Evolutionary conservation across 208 protist species (phyloP).

Genomic region (Leishmania tarentolae): DNA sequence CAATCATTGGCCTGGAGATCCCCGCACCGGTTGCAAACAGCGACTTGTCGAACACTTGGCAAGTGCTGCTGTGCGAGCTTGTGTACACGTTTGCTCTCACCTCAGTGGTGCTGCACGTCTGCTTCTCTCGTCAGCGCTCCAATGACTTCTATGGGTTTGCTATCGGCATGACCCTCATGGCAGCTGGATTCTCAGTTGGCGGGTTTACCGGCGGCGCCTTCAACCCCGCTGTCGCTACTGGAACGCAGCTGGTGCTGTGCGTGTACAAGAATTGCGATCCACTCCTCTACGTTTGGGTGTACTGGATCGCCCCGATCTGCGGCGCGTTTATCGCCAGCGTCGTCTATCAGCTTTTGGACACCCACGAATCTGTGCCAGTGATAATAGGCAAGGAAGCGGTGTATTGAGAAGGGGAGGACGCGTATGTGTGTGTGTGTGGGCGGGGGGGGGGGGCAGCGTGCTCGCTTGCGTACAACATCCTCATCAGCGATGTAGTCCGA

Average conservation of each 20-base stretch:
- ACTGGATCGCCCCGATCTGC: constrained; percentile 85
- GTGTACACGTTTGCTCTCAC: constrained; percentile 85
- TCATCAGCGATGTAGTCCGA: not conserved
- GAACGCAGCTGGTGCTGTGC: constrained; percentile 70
- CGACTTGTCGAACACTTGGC: constrained; percentile 56
- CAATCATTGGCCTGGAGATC: constrained; percentile 82
- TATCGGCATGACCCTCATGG: constrained; percentile 70
- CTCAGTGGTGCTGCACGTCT: constrained; percentile 81
- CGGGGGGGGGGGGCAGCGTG: not conserved
- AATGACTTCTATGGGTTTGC: constrained; percentile 89
- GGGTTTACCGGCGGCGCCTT: constrained; percentile 73
- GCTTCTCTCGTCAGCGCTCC: constrained; percentile 78
- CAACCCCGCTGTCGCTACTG: constrained; percentile 82
- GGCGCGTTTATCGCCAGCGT: constrained; percentile 83
- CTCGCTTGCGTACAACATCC: not conserved
- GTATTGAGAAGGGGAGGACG: constrained; percentile 26
- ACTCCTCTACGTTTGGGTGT: constrained; percentile 79
- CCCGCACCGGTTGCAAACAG: constrained; percentile 44
- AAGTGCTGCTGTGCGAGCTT: constrained; percentile 72
- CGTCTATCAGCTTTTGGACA: constrained; percentile 83
- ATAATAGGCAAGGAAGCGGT: constrained; percentile 33
- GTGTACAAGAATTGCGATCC: constrained; percentile 72
- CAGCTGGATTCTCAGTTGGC: constrained; percentile 74
- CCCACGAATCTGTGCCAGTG: constrained; percentile 48
- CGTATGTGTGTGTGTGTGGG: constrained; percentile 2